A percentile compares a stretch with the other conserved stretches of the same genome.
Conservation (phyloP, 2,329 filamentous ascomycete species). For the Metarhizium anisopliae region DNA sequence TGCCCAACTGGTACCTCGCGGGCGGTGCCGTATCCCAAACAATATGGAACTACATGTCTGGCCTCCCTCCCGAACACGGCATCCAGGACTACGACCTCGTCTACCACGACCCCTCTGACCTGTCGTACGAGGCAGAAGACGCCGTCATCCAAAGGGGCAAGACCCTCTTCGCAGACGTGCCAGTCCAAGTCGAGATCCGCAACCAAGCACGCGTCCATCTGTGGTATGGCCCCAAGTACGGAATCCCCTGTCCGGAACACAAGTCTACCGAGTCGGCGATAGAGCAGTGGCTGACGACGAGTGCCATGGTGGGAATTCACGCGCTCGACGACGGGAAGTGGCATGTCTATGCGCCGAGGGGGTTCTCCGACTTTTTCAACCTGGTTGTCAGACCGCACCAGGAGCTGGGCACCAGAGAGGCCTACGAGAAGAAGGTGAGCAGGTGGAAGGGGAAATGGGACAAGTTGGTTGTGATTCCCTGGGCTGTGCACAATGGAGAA, state of each 20-base stretch:
- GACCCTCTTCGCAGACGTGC: no score
- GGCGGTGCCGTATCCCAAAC: slow-evolving; percentile 19
- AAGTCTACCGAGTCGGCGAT: slow-evolving; percentile 10
- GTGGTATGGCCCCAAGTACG: no score
- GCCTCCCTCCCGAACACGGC: slow-evolving; percentile 19
- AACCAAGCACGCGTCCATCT: no score
- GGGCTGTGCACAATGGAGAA: no score
- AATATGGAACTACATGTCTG: slow-evolving; percentile 26
- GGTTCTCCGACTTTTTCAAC: slow-evolving; percentile 25
- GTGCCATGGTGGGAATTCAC: slow-evolving; percentile 20
- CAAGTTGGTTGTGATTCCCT: slow-evolving; percentile 15
- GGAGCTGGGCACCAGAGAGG: slow-evolving; percentile 15
- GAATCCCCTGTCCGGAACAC: no score
- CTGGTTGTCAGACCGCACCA: slow-evolving; percentile 24
- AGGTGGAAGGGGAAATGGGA: slow-evolving; percentile 17
- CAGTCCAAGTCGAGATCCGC: no score
- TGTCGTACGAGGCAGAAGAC: no score
- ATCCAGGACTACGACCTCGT: slow-evolving; percentile 29
- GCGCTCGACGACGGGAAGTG: slow-evolving; percentile 6
- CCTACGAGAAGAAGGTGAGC: slow-evolving; percentile 21
- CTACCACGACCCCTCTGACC: no score
- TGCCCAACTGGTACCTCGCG: slow-evolving; percentile 24
- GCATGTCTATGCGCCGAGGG: slow-evolving; percentile 8
- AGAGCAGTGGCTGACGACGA: slow-evolving; percentile 25
- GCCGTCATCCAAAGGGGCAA: no score